Evolutionary conservation across 75 land plant species (phyloP).

Genomic region (Pinus tabuliformis): DNA sequence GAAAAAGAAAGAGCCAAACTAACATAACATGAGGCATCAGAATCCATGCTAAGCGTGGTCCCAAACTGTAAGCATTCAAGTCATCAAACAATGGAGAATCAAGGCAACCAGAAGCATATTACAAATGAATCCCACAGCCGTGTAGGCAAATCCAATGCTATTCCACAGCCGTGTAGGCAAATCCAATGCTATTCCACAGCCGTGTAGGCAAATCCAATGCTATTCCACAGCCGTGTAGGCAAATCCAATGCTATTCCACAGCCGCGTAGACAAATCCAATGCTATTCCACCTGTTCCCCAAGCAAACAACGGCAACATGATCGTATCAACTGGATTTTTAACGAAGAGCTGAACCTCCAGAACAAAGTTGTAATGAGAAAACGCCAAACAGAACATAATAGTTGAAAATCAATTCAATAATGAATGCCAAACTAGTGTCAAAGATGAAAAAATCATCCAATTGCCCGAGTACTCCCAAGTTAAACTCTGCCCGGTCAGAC

Average conservation of each 20-base stretch:
- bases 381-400: too few relatives aligned
- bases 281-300: background rate
- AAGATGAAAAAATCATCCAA: too few relatives aligned
- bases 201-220: too few relatives aligned
- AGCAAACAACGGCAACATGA: background rate
- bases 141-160: background rate
- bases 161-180: background rate
- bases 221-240: too few relatives aligned
- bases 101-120: background rate
- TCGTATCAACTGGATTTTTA: background rate
- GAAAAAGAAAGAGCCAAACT: background rate
- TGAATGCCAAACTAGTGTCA: too few relatives aligned
- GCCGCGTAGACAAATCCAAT: too few relatives aligned
- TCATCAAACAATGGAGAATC: background rate
- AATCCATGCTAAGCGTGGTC: background rate
- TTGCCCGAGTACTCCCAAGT: too few relatives aligned
- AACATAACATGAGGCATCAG: background rate
- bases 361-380: too few relatives aligned
- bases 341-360: background rate
- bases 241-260: background rate
- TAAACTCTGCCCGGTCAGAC: too few relatives aligned
- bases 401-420: too few relatives aligned
- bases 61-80: background rate
- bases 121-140: background rate
- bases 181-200: too few relatives aligned